phyloP scores from a whole-genome alignment of 176 grass and related monocot genomes.

The Dactylis glomerata region DNA sequence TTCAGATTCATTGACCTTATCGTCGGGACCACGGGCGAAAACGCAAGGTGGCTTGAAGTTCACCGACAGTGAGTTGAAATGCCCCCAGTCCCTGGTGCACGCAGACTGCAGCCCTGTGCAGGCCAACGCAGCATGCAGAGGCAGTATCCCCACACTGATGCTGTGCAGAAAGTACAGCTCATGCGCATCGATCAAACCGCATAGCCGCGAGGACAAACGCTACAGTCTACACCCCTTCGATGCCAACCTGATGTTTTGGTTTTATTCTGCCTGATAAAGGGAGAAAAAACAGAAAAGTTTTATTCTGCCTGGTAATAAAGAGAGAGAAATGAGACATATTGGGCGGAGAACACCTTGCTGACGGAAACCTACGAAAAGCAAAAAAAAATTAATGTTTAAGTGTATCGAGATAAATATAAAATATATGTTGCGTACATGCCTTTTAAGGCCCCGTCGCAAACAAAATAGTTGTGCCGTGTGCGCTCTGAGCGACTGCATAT shows the following conservation, averaged over 20 bases:
- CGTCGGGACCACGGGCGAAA: neutral
- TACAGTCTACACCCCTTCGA: neutral
- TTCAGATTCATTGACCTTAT: conserved; percentile 4
- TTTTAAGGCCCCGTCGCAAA: too few species aligned
- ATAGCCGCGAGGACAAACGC: conserved; percentile 5
- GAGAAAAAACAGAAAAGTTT: too few species aligned
- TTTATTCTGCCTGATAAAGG: too few species aligned
- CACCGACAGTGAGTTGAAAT: conserved; percentile 14
- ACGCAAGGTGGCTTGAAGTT: neutral
- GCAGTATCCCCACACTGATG: conserved; percentile 25
- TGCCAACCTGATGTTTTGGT: neutral
- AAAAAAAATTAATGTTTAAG: too few species aligned
- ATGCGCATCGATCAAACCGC: conserved; percentile 25
- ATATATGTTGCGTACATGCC: too few species aligned
- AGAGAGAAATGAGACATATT: too few species aligned
- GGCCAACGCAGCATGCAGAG: neutral
- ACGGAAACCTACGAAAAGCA: too few species aligned
- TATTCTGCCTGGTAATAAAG: too few species aligned
- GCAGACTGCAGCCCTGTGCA: neutral
- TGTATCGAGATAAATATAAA: too few species aligned
- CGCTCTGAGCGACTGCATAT: too few species aligned
- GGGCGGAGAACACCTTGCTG: too few species aligned
- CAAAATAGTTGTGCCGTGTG: too few species aligned
- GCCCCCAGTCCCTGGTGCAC: neutral
- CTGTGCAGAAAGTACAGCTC: conserved; percentile 33